A percentile compares a stretch with the other conserved stretches of the same genome.
phyloP scores from a whole-genome alignment of 495 filamentous ascomycete species.

The Delitschia confertaspora region DNA sequence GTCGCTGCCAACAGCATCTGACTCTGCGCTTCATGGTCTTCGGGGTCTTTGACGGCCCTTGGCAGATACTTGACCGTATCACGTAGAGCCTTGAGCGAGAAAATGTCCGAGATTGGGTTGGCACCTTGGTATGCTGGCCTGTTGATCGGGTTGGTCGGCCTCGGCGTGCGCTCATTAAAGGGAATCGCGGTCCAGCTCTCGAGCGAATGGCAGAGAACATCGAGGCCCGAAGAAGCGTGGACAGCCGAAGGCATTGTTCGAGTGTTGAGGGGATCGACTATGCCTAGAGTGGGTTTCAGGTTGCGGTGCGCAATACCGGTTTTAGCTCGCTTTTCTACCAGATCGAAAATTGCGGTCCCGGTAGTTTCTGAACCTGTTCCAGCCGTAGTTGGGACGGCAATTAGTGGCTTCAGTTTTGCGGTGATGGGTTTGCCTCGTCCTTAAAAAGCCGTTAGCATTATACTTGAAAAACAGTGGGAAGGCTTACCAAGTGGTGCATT shows the following conservation, averaged over 20 bases:
- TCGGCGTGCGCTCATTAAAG: conserved; percentile 70
- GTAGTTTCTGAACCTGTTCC: conserved; percentile 95
- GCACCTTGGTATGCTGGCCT: conserved; percentile 93
- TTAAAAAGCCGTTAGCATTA: too few relatives aligned
- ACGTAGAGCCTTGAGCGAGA: conserved; percentile 73
- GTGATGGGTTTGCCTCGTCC: conserved; percentile 75
- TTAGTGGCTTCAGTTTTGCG: conserved; percentile 67
- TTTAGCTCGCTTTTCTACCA: conserved; percentile 78
- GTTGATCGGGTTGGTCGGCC: conserved; percentile 81
- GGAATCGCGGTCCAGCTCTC: conserved; percentile 97
- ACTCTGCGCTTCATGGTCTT: conserved; percentile 81
- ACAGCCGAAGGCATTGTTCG: conserved; percentile 91
- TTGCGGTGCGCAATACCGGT: conserved; percentile 92
- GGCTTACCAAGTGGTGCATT: conserved; percentile 91
- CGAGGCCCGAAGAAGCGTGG: conserved; percentile 76
- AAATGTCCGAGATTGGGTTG: conserved; percentile 95
- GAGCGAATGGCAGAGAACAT: conserved; percentile 87
- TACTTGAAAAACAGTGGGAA: too few relatives aligned
- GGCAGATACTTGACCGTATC: conserved; percentile 85
- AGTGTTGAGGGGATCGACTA: conserved; percentile 93
- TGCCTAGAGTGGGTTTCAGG: conserved; percentile 89
- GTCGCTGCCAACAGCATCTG: conserved; percentile 95
- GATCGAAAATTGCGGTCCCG: conserved; percentile 94
- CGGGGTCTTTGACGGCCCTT: conserved; percentile 72
- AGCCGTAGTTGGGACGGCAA: conserved; percentile 91